phyloP scores from a whole-genome alignment of 2,329 filamentous ascomycete genomes.

The Arthrobotrys musiformis region DNA sequence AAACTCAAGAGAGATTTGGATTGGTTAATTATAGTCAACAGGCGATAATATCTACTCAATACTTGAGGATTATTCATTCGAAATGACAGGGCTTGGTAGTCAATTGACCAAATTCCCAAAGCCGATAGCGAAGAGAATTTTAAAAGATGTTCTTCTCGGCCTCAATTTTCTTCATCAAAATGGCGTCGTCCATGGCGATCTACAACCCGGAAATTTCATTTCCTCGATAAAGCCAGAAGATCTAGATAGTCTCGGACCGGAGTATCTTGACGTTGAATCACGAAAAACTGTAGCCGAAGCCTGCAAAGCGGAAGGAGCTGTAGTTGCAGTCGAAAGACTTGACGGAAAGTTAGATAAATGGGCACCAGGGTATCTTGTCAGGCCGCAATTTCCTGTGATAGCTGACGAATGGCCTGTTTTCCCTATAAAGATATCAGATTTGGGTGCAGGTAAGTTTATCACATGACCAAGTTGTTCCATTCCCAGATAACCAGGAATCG shows the following conservation, averaged over 20 bases:
- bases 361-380: slow-evolving; percentile 13
- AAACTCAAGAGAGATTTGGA: neutral
- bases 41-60: slow-evolving; percentile 9
- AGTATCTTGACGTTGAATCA: neutral
- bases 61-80: slow-evolving; percentile 10
- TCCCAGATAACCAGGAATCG: neutral
- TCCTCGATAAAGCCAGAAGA: slow-evolving; percentile 16
- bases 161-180: slow-evolving; percentile 25
- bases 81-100: neutral
- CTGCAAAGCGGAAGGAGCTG: neutral
- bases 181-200: slow-evolving; percentile 18
- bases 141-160: slow-evolving; percentile 12
- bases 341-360: slow-evolving; percentile 17
- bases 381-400: slow-evolving; percentile 8
- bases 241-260: neutral
- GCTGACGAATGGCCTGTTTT: slow-evolving; percentile 21
- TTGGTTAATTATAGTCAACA: neutral
- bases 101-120: slow-evolving; percentile 5
- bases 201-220: slow-evolving; percentile 11
- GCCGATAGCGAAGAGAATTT: slow-evolving; percentile 7
- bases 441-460: slow-evolving; percentile 23
- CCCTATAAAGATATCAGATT: slow-evolving; percentile 29
- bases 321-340: slow-evolving; percentile 17
- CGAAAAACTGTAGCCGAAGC: neutral
- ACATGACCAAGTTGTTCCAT: neutral